Base-by-base conservation (phyloP, 1,139 yeast genomes). In the Saccharomyces hybrid region DNA sequence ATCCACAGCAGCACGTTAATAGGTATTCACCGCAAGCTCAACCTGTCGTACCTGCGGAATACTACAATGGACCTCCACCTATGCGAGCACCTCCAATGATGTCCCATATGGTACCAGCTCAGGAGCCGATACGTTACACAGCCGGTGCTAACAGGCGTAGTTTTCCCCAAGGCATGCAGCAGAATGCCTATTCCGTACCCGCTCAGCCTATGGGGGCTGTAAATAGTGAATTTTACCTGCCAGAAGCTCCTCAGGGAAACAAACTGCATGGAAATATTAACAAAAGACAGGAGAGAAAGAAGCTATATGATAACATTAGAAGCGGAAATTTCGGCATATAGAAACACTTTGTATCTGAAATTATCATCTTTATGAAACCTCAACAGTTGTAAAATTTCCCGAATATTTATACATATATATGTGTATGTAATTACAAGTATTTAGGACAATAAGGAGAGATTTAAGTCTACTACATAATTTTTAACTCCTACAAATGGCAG, bases 241-340 rank as follows among this genome's bases (percentile, higher is more conserved):
- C 44, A 16, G 25, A 38, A 38, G 47, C 47, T 41, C 57, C 34
- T 47, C 59, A 48, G 34, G 50, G 50, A 8, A 61, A 54, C 51
- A 68, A 62, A 56, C 54, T 68, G 25, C 72, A 68, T 56, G 65
- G 63, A 9, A 58, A 59, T 31, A 49, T 58, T 11, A 61, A 62
- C 50, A 67, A 64, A 54, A 58, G 56, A 41, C 64, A 67, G 52
- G 70, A 66, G 47, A 59, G 70, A 41, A 68, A 65, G 57, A 60
- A 62, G 46, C 57, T 69, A 23, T 64, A 67, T 53, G 59, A 67
- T 38, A 63, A 68, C 50, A 66, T 69, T 9, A 63, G 69, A 52
- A 67, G 63, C 52, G 72, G 72, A 49, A 62, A 65, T 49, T 69
- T 69, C 52, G 72, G 72, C 49, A 63, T 69, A n/a, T 68, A 54